Percentiles rank a stretch among this genome's conserved stretches.
These are phyloP conservation scores for Mitragyna speciosa DNA, from an alignment of 257 asterid species.

Conservation along the genomic window DNA sequence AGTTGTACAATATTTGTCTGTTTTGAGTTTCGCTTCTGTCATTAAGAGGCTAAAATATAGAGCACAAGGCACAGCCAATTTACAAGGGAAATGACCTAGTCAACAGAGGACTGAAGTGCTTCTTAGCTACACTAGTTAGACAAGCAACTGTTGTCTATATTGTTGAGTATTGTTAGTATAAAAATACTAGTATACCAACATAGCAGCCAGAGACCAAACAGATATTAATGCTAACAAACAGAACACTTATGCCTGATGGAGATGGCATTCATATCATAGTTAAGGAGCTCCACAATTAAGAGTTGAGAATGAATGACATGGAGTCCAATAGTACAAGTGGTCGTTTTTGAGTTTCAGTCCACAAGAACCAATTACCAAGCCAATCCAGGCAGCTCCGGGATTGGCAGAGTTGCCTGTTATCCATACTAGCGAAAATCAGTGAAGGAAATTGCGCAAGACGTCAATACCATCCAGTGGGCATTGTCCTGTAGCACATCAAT, in stretches of 20 bases:
- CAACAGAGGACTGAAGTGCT: too few relatives aligned
- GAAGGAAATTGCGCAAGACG: constrained; percentile 15
- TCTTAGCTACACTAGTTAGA: too few relatives aligned
- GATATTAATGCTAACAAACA: background rate
- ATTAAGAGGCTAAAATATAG: too few relatives aligned
- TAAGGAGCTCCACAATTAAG: background rate
- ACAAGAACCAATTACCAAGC: background rate
- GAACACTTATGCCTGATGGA: background rate
- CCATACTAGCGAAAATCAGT: background rate
- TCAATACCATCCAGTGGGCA: background rate
- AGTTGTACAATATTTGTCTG: too few relatives aligned
- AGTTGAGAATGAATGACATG: background rate
- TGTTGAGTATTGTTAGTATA: too few relatives aligned
- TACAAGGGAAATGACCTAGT: too few relatives aligned
- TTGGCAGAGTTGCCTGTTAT: constrained; percentile 5
- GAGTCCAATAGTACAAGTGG: background rate
- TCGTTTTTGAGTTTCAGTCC: background rate
- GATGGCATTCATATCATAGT: background rate
- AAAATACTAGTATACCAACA: too few relatives aligned
- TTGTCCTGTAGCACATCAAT: background rate
- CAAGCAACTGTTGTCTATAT: too few relatives aligned
- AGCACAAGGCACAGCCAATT: too few relatives aligned
- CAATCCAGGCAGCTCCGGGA: background rate
- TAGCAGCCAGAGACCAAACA: too few relatives aligned
- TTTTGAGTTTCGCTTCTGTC: too few relatives aligned